Evolutionary conservation across 345 rosid genomes (phyloP).

Genomic region (Hypericum perforatum): DNA sequence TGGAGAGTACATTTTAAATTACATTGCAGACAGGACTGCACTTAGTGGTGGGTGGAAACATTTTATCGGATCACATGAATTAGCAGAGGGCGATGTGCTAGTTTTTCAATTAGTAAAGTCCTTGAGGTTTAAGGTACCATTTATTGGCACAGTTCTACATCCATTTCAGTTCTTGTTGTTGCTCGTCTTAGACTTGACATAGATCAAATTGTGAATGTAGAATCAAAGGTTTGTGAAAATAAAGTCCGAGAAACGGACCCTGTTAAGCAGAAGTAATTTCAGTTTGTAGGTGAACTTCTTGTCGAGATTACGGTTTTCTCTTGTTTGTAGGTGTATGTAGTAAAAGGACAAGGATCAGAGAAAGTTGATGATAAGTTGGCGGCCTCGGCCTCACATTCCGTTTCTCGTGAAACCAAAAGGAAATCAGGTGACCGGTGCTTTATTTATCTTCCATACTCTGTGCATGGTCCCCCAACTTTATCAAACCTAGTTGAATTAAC

Average conservation of each 20-base stretch:
- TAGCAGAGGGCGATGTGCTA: constrained; percentile 36
- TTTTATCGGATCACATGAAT: constrained; percentile 24
- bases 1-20: constrained; percentile 27
- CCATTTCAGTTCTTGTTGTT: not conserved
- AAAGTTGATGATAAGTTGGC: not conserved
- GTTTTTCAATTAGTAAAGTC: constrained; percentile 34
- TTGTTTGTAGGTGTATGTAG: constrained; percentile 25
- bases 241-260: no score
- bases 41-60: constrained; percentile 47
- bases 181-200: not conserved
- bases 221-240: no score
- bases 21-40: constrained; percentile 35
- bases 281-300: no score
- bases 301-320: no score
- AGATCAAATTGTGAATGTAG: no score
- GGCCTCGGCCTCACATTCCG: not conserved
- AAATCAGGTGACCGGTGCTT: not conserved
- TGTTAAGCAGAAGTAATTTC: no score
- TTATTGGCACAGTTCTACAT: not conserved
- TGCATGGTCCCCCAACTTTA: no score
- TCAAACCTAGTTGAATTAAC: no score
- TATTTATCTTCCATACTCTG: no score
- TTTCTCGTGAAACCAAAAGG: not conserved
- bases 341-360: not conserved
- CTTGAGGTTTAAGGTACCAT: constrained; percentile 31